phyloP scores from a whole-genome alignment of 2,329 filamentous ascomycete genomes.

The Lojkania enalia region DNA sequence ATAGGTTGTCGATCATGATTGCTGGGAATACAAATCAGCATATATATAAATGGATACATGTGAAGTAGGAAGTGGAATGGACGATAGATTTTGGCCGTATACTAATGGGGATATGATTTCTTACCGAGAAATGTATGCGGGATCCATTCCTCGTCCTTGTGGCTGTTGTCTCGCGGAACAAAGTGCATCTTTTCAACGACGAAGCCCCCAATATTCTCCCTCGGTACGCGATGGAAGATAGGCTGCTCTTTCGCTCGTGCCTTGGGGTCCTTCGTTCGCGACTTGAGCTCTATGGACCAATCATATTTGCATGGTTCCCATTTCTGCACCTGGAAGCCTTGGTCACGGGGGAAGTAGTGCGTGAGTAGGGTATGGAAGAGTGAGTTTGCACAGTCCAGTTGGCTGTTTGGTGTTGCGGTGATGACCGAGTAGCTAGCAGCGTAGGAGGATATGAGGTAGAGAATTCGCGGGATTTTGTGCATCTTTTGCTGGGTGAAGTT shows the following conservation, averaged over 20 bases:
- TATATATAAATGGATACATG: no score
- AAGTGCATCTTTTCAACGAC: conserved; percentile 17
- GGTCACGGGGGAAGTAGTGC: conserved; percentile 26
- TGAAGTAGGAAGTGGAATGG: conserved; percentile 13
- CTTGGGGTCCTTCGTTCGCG: conserved; percentile 2
- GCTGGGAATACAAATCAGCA: no score
- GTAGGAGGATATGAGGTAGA: conserved; percentile 17
- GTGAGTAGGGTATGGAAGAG: conserved; percentile 23
- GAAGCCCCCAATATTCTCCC: conserved; percentile 26
- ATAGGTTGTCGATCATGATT: conserved; percentile 30
- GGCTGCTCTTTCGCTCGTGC: background rate
- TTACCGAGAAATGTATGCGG: background rate
- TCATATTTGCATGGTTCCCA: no score
- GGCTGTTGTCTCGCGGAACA: background rate
- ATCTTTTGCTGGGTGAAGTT: conserved; percentile 9
- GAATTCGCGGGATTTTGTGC: conserved; percentile 13
- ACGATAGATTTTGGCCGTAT: background rate
- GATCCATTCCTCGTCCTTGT: background rate
- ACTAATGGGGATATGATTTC: no score
- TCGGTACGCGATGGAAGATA: conserved; percentile 16
- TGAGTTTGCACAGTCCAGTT: conserved; percentile 22
- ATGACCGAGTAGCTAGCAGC: conserved; percentile 11
- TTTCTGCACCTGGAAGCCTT: no score
- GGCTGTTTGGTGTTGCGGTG: conserved; percentile 9
- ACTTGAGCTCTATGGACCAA: conserved; percentile 10